Conservation (phyloP, 2,329 filamentous ascomycete genomes). For the Talaromyces funiculosus region DNA sequence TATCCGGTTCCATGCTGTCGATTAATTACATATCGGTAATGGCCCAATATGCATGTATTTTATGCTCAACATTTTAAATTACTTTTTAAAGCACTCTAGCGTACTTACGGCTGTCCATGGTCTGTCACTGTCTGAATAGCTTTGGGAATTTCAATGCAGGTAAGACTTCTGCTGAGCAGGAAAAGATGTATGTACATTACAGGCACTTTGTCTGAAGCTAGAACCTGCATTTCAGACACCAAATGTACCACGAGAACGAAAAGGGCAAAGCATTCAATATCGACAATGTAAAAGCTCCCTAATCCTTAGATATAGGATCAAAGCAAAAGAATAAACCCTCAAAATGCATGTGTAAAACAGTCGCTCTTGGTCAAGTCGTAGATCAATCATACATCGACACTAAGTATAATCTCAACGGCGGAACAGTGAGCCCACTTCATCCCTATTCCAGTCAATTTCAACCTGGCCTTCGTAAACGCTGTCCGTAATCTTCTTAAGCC, state of each 20-base stretch:
- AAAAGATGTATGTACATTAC: neutral
- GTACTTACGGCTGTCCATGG: neutral
- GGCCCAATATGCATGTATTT: neutral
- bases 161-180: neutral
- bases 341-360: slow-evolving; percentile 4
- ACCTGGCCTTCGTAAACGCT: slow-evolving; percentile 42
- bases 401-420: slow-evolving; percentile 20
- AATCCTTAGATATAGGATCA: neutral
- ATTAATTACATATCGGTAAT: slow-evolving; percentile 1
- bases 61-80: neutral
- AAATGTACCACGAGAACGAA: neutral
- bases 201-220: neutral
- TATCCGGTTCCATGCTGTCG: neutral
- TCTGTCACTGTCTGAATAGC: neutral
- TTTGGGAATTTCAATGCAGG: neutral
- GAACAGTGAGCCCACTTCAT: slow-evolving; percentile 41
- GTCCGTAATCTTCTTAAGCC: slow-evolving; percentile 41
- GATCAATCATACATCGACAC: slow-evolving; percentile 3
- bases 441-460: slow-evolving; percentile 45
- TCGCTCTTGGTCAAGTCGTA: neutral
- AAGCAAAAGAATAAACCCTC: neutral
- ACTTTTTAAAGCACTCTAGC: neutral
- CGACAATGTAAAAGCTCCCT: neutral
- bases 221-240: neutral
- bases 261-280: neutral